Base-by-base conservation (phyloP, 768 basidiomycete genomes). In the Cystoderma amianthinum region DNA sequence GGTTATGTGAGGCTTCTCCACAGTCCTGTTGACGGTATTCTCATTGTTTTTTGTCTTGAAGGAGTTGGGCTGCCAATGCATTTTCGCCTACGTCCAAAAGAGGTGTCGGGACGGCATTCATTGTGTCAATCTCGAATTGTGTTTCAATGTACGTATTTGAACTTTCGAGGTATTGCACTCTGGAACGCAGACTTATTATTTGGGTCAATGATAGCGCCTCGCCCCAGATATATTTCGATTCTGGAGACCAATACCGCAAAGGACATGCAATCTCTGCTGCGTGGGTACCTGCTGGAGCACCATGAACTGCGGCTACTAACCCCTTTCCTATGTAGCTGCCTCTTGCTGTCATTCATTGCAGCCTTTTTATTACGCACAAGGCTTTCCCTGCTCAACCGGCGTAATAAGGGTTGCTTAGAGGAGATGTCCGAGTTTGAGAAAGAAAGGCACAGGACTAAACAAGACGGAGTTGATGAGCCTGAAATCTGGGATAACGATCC, bases 81-180 rank as follows among this genome's bases (percentile, higher is more conserved):
- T 76, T 79, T 51, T 72, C 76, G 4, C 76, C 76, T 7, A 79
- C 76, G 5, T 74, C 73, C 1, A 79, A 79, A 50, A 65, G 76
- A 19, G 76, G 76, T 30, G 76, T 76, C 37, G 76, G 76, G 3
- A 77, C 76, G 1, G 75, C 75, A 3, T 78, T 79, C 50, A 72
- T 78, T 34, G 74, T 78, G 19, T 77, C 76, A 2, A 69, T 79
- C 35, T 74, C 74, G 15, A 79, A 76, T 49, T 72, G 69, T 46
- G 63, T 79, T 11, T 78, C 74, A 2, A 77, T 76, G 74, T 76
- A 39, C 43, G 71, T 45, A 12, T 10, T 19, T 23, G n/a, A n/a
- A 5, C 10, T 3, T 38, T 4, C 12, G 35, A 13, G 20, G 5
- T 13, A 33, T 40, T 20, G 13, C 12, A 7, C 12, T n/a, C n/a